Evolutionary conservation across 2,329 filamentous ascomycete genomes (phyloP).

Genomic region (Scytalidium sp.): DNA sequence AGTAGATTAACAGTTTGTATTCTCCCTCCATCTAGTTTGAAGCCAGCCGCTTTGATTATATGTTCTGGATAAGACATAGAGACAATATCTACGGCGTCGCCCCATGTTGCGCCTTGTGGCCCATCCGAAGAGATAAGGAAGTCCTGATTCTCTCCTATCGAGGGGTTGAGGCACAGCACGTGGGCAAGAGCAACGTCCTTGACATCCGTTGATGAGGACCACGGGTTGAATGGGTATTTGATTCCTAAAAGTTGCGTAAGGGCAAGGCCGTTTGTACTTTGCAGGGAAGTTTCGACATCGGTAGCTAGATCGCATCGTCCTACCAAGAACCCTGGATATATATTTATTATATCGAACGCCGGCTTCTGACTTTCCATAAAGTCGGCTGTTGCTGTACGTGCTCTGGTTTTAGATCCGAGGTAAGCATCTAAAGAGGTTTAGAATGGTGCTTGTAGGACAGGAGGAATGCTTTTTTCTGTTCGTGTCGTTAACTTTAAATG

Average conservation of each 20-base stretch:
- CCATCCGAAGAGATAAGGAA: slow-evolving; percentile 26
- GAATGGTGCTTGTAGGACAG: no score
- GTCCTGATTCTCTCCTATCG: slow-evolving; percentile 28
- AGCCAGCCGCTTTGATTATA: slow-evolving; percentile 17
- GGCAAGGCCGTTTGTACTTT: slow-evolving; percentile 21
- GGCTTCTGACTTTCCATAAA: background rate
- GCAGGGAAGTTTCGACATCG: no score
- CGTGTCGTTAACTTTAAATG: no score
- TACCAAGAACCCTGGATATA: slow-evolving; percentile 2
- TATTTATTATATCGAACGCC: slow-evolving; percentile 2
- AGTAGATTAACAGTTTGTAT: slow-evolving; percentile 26
- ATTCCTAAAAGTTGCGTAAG: slow-evolving; percentile 15
- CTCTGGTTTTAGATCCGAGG: slow-evolving; percentile 31
- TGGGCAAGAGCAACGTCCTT: slow-evolving; percentile 27
- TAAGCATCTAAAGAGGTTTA: no score
- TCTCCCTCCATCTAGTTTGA: slow-evolving; percentile 22
- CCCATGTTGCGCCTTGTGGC: slow-evolving; percentile 25
- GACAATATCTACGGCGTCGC: slow-evolving; percentile 31
- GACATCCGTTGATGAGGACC: background rate
- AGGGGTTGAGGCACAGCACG: slow-evolving; percentile 31
- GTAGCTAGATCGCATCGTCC: background rate
- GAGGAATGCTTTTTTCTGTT: no score
- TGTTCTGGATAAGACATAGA: slow-evolving; percentile 24
- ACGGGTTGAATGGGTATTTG: background rate
- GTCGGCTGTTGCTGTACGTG: slow-evolving; percentile 28